phyloP scores from a whole-genome alignment of 1,284 basidiomycete genomes.

The Inonotus obliquus region DNA sequence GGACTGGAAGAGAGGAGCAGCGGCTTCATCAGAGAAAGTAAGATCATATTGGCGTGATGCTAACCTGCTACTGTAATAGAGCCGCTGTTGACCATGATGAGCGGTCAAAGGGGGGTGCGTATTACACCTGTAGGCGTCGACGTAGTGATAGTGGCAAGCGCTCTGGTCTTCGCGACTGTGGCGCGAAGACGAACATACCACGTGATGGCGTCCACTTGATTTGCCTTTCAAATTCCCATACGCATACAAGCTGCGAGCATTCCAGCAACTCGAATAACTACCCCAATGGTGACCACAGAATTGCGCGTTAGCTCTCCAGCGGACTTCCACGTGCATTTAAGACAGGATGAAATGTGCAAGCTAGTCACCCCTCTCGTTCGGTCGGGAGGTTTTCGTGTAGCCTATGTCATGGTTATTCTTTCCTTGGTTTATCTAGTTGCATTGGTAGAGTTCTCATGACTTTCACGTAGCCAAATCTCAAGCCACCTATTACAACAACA shows the following conservation, averaged over 20 bases:
- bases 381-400: slow-evolving; percentile 85
- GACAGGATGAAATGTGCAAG: slow-evolving; percentile 79
- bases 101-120: not conserved
- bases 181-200: slow-evolving; percentile 1
- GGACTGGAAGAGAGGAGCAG: slow-evolving; percentile 60
- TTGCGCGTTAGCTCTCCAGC: slow-evolving; percentile 69
- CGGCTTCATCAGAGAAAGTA: not conserved
- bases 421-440: slow-evolving; percentile 4
- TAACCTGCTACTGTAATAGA: slow-evolving; percentile 83
- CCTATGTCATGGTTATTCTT: slow-evolving; percentile 89
- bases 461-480: slow-evolving; percentile 78
- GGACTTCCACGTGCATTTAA: slow-evolving; percentile 96
- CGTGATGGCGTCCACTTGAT: not conserved
- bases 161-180: not conserved
- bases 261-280: not conserved
- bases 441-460: slow-evolving; percentile 19
- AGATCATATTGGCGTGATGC: slow-evolving; percentile 21
- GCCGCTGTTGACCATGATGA: slow-evolving; percentile 71
- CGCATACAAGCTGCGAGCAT: too few species aligned
- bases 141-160: not conserved
- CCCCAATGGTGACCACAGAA: slow-evolving; percentile 29
- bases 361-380: slow-evolving; percentile 91
- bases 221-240: not conserved
- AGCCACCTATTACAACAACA: slow-evolving; percentile 87
- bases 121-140: not conserved